Percentiles rank a stretch among this genome's conserved stretches.
phyloP scores from a whole-genome alignment of 352 stramenopile species.

The Globisporangium middletonii region DNA sequence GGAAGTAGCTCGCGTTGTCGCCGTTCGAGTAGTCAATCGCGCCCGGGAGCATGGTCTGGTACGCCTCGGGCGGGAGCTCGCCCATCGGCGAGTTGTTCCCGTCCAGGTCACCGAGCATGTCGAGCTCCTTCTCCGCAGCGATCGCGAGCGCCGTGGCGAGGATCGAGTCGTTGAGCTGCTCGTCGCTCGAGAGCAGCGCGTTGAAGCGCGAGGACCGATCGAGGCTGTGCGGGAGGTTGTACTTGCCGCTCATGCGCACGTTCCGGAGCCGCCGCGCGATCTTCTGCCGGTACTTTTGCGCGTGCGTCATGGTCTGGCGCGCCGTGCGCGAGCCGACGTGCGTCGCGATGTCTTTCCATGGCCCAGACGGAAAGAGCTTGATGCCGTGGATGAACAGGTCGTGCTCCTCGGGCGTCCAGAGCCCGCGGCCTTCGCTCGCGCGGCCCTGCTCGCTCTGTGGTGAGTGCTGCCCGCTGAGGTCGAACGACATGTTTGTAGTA shows the following conservation, averaged over 20 bases:
- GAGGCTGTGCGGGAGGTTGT: conserved; percentile 61
- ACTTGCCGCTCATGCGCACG: conserved; percentile 58
- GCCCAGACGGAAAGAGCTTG: conserved; percentile 65
- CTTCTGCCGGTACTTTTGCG: conserved; percentile 84
- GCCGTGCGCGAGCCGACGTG: conserved; percentile 68
- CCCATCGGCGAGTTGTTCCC: conserved; percentile 30
- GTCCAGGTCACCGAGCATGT: conserved; percentile 43
- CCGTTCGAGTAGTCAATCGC: conserved; percentile 43
- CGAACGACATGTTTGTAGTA: conserved; percentile 13
- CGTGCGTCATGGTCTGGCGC: conserved; percentile 77
- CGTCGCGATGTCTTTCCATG: conserved; percentile 74
- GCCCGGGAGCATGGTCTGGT: conserved; percentile 43
- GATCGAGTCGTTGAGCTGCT: conserved; percentile 81
- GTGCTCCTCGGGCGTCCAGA: conserved; percentile 76
- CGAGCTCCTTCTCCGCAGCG: conserved; percentile 58
- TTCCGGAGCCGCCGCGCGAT: conserved; percentile 67
- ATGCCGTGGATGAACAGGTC: conserved; percentile 69
- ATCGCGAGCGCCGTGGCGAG: conserved; percentile 70
- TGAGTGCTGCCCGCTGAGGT: conserved; percentile 9
- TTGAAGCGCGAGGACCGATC: conserved; percentile 69
- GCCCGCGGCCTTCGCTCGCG: conserved; percentile 42
- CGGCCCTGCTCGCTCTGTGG: conserved; percentile 20
- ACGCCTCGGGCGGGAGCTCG: conserved; percentile 27
- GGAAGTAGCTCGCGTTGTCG: conserved; percentile 39
- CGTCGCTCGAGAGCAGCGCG: conserved; percentile 59